Percentiles rank a stretch among this genome's conserved stretches.
Conservation (phyloP, 768 basidiomycete species). For the Xerocomellus chrysenteron region DNA sequence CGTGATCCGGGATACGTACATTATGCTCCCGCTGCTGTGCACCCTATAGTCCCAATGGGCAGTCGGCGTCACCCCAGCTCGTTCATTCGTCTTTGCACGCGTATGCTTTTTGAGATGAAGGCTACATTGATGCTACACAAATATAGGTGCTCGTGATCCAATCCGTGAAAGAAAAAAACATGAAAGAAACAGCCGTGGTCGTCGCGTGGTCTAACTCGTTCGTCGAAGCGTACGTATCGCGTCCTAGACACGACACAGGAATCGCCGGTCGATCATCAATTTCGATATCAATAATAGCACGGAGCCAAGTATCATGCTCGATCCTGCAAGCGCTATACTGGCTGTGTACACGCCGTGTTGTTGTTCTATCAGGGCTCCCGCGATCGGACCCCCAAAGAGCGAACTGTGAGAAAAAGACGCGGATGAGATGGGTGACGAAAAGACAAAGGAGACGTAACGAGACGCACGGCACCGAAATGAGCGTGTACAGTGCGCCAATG, state of each 20-base stretch:
- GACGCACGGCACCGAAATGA: conserved; percentile 71
- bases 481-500: conserved; percentile 62
- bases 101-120: conserved; percentile 19
- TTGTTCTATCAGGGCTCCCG: conserved; percentile 52
- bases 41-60: no score
- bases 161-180: conserved; percentile 8
- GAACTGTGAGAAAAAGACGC: conserved; percentile 39
- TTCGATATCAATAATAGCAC: conserved; percentile 52
- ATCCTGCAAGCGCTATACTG: conserved; percentile 60
- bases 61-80: not conserved
- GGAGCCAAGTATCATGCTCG: conserved; percentile 58
- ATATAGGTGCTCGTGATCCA: conserved; percentile 16
- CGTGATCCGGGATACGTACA: no score
- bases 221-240: no score
- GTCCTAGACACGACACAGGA: conserved; percentile 47
- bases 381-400: conserved; percentile 61
- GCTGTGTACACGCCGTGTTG: conserved; percentile 46
- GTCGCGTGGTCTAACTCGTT: not conserved
- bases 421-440: not conserved
- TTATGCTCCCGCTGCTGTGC: no score
- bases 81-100: not conserved
- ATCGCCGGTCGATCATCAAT: conserved; percentile 41
- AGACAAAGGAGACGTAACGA: not conserved
- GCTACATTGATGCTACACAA: conserved; percentile 30
- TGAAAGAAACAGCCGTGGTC: not conserved